phyloP scores from a whole-genome alignment of 495 filamentous ascomycete species.

The Daldinia vernicosa region DNA sequence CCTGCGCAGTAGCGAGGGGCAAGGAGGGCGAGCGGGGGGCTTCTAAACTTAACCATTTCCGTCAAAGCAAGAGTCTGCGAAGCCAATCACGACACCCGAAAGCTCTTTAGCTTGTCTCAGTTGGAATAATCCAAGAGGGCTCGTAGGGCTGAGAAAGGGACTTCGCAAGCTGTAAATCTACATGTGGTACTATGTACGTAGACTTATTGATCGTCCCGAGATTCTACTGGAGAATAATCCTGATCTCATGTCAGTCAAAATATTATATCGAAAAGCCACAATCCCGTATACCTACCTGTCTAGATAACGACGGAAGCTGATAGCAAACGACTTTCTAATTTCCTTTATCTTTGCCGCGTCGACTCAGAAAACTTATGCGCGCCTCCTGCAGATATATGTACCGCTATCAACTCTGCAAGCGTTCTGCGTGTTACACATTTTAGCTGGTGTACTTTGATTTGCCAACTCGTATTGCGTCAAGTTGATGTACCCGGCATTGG shows the following conservation, averaged over 20 bases:
- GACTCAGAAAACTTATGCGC: constrained; percentile 14
- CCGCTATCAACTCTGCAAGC: constrained; percentile 27
- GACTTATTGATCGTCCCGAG: neutral
- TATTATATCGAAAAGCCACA: constrained; percentile 2
- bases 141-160: constrained; percentile 40
- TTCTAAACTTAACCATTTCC: constrained; percentile 29
- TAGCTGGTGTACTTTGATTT: constrained; percentile 32
- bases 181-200: neutral
- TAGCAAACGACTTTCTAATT: neutral
- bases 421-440: constrained; percentile 24
- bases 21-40: constrained; percentile 4
- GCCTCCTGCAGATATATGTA: constrained; percentile 20
- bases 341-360: neutral
- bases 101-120: constrained; percentile 25
- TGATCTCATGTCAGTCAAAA: constrained; percentile 1
- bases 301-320: neutral
- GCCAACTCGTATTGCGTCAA: constrained; percentile 33
- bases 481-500: constrained; percentile 28
- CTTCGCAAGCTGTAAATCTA: constrained; percentile 5
- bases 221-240: neutral
- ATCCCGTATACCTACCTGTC: neutral
- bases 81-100: constrained; percentile 25
- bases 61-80: constrained; percentile 37
- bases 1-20: constrained; percentile 15
- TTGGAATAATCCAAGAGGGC: constrained; percentile 20